Evolutionary conservation across 352 stramenopile species (phyloP), one percentile per base, ranked within the genome.

Genomic region (Pythium insidiosum): DNA sequence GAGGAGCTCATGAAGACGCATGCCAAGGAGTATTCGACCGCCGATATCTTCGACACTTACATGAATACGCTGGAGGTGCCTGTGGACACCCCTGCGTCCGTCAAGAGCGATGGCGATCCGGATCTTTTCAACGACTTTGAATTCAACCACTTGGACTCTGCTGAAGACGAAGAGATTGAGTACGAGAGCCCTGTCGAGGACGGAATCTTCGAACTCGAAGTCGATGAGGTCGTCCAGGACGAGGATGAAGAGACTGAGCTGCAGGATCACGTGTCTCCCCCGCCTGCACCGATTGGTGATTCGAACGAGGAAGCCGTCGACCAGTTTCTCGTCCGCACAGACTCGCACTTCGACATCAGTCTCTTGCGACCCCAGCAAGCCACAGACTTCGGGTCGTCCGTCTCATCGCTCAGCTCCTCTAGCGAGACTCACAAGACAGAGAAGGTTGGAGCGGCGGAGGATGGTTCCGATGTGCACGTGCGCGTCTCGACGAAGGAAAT

Each of bases 1-100:
- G 70, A 64, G 16, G 66, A 80, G 13, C 69, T 89, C 18, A 89
- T 89, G 77, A 78, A 86, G 56, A 68, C 72, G 23, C 73, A 90
- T 49, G 77, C 80, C 3, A 90, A 89, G 53, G 80, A 89, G 43
- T 90, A 85, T 50, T 54, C 62, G 19, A 88, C 79, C 0, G 52
- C 73, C 4, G 77, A 92, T 45, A 88, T 89, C 28, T 92, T 89
- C 44, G 74, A 88, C 43, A 92, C 80, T 38, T 92, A 85, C 57
- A 92, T 92, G 72, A 87, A 92, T 51, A 86, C 80, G 9, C 64
- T 85, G 18, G 80, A 92, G 47, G 75, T 92, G 23, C 74, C 76
- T 1, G 65, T 87, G 30, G 80, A 92, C 47, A 92, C 80, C n/a
- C 80, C 80, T 6, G 79, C 72, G 38, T 89, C 76, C 15, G 73